Evolutionary conservation across 257 asterid genomes (phyloP).

Genomic region (Solanum sparsipilum): DNA sequence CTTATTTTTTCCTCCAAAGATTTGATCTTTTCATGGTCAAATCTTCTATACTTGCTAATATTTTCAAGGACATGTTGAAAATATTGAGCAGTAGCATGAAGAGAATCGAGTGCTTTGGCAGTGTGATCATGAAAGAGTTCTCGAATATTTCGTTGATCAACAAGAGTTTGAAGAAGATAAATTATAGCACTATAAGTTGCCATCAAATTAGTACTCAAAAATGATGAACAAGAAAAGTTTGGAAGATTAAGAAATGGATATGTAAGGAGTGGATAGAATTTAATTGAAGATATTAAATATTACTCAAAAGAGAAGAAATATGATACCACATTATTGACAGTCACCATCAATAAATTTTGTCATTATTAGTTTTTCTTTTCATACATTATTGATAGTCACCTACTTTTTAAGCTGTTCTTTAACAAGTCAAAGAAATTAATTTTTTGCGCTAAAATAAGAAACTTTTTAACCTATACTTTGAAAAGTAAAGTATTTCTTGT

Average conservation of each 20-base stretch:
- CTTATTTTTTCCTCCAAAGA: too few relatives aligned
- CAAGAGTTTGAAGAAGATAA: too few relatives aligned
- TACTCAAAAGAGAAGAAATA: too few relatives aligned
- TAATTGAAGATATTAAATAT: neutral
- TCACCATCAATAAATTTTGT: neutral
- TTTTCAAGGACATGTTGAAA: neutral
- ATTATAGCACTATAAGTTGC: neutral
- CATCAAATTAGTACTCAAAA: neutral
- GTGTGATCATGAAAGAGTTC: neutral
- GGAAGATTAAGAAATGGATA: neutral
- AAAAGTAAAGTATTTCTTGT: too few relatives aligned
- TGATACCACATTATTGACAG: neutral
- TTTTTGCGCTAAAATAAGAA: too few relatives aligned
- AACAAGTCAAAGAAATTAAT: too few relatives aligned
- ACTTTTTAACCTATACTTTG: too few relatives aligned
- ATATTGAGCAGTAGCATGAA: neutral
- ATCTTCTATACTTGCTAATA: too few relatives aligned
- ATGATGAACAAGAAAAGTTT: neutral
- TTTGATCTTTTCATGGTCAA: too few relatives aligned
- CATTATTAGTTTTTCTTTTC: neutral
- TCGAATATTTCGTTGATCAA: too few relatives aligned
- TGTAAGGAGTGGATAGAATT: neutral
- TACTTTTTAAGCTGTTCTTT: too few relatives aligned
- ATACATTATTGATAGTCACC: too few relatives aligned
- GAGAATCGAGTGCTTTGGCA: neutral